Conservation (phyloP, 2,329 filamentous ascomycete species). For the Stachybotrys chartarum region DNA sequence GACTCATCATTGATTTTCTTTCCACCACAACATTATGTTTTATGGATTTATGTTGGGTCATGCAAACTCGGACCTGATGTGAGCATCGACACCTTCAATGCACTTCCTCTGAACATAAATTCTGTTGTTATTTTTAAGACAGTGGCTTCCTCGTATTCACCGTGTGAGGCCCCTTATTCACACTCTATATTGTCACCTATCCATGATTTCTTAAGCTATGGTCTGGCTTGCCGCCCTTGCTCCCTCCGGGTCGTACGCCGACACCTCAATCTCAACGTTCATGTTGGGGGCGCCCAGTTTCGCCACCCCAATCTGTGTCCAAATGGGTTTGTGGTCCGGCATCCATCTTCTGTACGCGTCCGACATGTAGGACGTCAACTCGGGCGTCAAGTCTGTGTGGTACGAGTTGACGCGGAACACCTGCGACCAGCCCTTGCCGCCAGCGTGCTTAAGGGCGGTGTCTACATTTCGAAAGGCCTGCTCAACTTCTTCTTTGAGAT, state of each 20-base stretch:
- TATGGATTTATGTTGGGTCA: too few species aligned
- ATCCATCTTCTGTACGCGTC: constrained; percentile 39
- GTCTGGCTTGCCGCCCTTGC: neutral
- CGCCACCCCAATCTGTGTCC: constrained; percentile 43
- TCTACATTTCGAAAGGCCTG: constrained; percentile 50
- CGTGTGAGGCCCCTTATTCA: neutral
- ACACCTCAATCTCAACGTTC: constrained; percentile 50
- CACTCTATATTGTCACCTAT: neutral
- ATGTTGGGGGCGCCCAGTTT: constrained; percentile 39
- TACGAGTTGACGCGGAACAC: constrained; percentile 41
- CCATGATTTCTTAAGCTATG: neutral
- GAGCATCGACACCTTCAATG: too few species aligned
- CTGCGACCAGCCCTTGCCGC: constrained; percentile 46
- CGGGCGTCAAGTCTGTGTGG: constrained; percentile 30
- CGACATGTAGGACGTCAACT: constrained; percentile 29
- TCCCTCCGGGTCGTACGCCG: constrained; percentile 20
- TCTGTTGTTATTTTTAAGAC: neutral
- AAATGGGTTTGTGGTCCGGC: constrained; percentile 42
- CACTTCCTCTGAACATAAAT: too few species aligned
- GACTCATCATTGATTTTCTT: too few species aligned
- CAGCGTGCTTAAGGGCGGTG: constrained; percentile 35
- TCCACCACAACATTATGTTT: too few species aligned
- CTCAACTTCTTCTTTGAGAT: constrained; percentile 35
- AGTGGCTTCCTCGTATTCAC: too few species aligned
- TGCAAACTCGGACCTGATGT: too few species aligned